Evolutionary conservation across 805 yeast genomes (phyloP).

Genomic region (Saccharomyces paradoxus): DNA sequence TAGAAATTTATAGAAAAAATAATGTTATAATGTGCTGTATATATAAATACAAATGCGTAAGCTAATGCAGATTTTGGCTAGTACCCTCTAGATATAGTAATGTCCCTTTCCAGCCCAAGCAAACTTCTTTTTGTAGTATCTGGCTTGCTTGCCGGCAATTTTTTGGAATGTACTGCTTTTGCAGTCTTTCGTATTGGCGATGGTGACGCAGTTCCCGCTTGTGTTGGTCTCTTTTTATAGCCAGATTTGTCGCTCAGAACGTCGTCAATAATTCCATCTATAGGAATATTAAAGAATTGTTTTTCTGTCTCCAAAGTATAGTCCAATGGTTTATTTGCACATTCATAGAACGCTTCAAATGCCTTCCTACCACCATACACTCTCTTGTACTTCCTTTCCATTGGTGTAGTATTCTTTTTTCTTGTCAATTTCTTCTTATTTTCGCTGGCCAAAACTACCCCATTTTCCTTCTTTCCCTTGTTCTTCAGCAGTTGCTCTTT

Average conservation of each 20-base stretch:
- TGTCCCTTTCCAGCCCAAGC: not conserved
- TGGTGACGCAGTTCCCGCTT: not conserved
- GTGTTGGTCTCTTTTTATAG: not conserved
- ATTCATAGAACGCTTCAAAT: slow-evolving; percentile 12
- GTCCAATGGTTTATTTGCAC: slow-evolving; percentile 6
- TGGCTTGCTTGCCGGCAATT: not conserved
- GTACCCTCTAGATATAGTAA: not conserved
- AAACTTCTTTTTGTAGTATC: not conserved
- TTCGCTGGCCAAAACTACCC: not conserved
- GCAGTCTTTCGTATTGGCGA: not conserved
- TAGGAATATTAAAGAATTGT: slow-evolving; percentile 5
- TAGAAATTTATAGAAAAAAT: not conserved
- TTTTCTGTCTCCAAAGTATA: slow-evolving; percentile 5
- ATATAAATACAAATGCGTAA: not conserved
- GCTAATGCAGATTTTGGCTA: not conserved
- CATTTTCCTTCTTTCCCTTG: not conserved
- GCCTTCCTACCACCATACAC: slow-evolving; percentile 9
- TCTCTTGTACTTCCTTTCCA: slow-evolving; percentile 2
- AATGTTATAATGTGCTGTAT: not conserved
- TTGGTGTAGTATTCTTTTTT: not conserved
- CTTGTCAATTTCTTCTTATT: not conserved
- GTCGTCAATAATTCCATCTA: slow-evolving; percentile 12
- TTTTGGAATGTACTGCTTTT: not conserved
- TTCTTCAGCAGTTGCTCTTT: not conserved
- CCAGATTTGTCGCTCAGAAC: slow-evolving; percentile 6